phyloP scores from a whole-genome alignment of 1,284 basidiomycete genomes.

The Ustilago cynodontis region DNA sequence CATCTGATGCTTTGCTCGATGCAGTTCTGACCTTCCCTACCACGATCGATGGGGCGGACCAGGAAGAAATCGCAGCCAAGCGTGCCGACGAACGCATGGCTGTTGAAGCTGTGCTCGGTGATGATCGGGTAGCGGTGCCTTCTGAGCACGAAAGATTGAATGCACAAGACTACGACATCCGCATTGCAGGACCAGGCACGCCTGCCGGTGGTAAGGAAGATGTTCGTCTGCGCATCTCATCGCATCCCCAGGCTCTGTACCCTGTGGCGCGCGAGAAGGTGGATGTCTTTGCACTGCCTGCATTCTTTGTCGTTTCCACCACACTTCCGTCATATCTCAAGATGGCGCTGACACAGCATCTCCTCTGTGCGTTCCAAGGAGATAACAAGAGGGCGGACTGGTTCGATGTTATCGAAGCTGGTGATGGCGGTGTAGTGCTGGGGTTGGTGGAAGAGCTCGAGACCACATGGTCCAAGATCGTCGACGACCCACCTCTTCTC shows the following conservation, averaged over 20 bases:
- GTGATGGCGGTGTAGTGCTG: conserved; percentile 80
- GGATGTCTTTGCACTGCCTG: conserved; percentile 73
- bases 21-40: conserved; percentile 16
- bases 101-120: conserved; percentile 74
- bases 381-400: conserved; percentile 72
- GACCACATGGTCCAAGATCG: conserved; percentile 51
- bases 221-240: conserved; percentile 78
- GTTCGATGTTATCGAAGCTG: conserved; percentile 75
- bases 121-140: conserved; percentile 56
- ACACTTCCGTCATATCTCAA: conserved; percentile 84
- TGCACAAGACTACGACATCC: conserved; percentile 69
- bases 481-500: conserved; percentile 67
- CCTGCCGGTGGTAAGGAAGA: conserved; percentile 65
- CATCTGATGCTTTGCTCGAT: conserved; percentile 29
- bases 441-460: conserved; percentile 82
- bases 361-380: conserved; percentile 50
- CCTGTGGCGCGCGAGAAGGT: conserved; percentile 21
- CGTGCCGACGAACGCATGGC: conserved; percentile 80
- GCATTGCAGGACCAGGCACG: conserved; percentile 53
- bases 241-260: conserved; percentile 74
- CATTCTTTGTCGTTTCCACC: conserved; percentile 81
- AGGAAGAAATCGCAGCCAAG: conserved; percentile 67
- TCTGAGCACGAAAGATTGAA: conserved; percentile 54
- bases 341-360: conserved; percentile 80
- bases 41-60: conserved; percentile 19